Evolutionary conservation across 768 basidiomycete species (phyloP).

Genomic region (Tricholomella constricta): DNA sequence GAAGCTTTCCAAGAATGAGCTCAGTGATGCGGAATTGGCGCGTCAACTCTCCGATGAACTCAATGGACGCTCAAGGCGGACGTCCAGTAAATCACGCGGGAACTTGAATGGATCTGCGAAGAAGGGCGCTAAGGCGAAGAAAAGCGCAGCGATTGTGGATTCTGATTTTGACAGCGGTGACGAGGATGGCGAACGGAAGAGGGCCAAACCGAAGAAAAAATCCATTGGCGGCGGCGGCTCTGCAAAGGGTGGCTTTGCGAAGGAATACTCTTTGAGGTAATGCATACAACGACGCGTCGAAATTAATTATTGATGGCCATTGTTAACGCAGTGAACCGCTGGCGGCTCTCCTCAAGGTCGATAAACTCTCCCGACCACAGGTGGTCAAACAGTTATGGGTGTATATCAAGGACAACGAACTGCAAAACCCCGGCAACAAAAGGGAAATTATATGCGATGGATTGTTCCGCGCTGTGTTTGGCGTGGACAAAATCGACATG

Average conservation of each 20-base stretch:
- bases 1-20: slow-evolving; percentile 52
- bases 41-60: slow-evolving; percentile 71
- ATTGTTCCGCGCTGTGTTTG: slow-evolving; percentile 72
- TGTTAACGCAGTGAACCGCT: slow-evolving; percentile 74
- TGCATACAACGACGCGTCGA: background rate
- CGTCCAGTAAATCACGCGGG: slow-evolving; percentile 38
- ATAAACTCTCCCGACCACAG: slow-evolving; percentile 81
- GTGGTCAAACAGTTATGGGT: slow-evolving; percentile 91
- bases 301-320: slow-evolving; percentile 4
- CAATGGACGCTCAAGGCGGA: slow-evolving; percentile 60
- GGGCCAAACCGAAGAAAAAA: slow-evolving; percentile 44
- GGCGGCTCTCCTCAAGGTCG: slow-evolving; percentile 64
- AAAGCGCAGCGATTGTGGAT: slow-evolving; percentile 56
- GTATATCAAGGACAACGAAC: slow-evolving; percentile 77
- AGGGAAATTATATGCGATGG: slow-evolving; percentile 86
- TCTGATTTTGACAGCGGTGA: slow-evolving; percentile 55
- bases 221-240: slow-evolving; percentile 43
- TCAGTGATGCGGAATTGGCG: slow-evolving; percentile 71
- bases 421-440: slow-evolving; percentile 86
- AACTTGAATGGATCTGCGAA: slow-evolving; percentile 41
- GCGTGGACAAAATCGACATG: slow-evolving; percentile 84
- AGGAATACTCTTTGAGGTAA: slow-evolving; percentile 76
- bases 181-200: slow-evolving; percentile 40
- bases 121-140: slow-evolving; percentile 46
- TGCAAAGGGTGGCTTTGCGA: slow-evolving; percentile 75